Base-by-base conservation (phyloP, 2,329 filamentous ascomycete genomes). In the Akanthomyces dipterigenus region DNA sequence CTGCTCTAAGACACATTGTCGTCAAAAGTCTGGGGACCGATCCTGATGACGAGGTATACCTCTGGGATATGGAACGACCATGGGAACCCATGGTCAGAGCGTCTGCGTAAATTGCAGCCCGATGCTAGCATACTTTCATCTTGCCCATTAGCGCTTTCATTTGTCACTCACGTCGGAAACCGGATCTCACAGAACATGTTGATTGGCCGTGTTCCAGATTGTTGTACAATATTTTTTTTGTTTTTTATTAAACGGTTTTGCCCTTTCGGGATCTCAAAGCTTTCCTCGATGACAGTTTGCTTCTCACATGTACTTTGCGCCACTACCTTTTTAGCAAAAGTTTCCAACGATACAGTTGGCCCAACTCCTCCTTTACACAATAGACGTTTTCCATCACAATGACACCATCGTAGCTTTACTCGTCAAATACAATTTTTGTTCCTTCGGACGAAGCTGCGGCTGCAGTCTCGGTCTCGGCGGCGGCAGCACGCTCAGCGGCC, bases 1-100 rank as follows among this genome's bases (percentile, higher is more conserved):
- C 70, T n/a, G 62, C 72, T 7, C 69, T 74, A 54, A 68, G 72
- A 31, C 73, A 73, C 58, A 70, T 76, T 24, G 71, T 75, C 50
- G 73, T 77, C 40, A 75, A 74, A 65, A 68, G 71, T 22, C 45
- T 71, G 20, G 68, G 68, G 9, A 70, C 69, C 57, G 71, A 75
- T 49, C 68, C 67, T 5, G 58, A 65, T 2, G 73, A 71, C 11
- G 72, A 76, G 51, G 69, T 76, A 24, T 77, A 77, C 60, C 68
- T 77, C 43, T 77, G 76, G 76, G 76, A 77, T 62, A 63, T 74
- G 65, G 69, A 72, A 18, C 67, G 68, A 36, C 76, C 76, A 40
- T 77, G 76, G 76, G 76, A 77, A 64, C 76, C 76, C 9, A 75
- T 77, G 71, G 71, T 77, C n/a, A 74, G 71, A 64, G 75, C 74